Evolutionary conservation across 345 rosid genomes (phyloP).

Genomic region (Pistacia atlantica): DNA sequence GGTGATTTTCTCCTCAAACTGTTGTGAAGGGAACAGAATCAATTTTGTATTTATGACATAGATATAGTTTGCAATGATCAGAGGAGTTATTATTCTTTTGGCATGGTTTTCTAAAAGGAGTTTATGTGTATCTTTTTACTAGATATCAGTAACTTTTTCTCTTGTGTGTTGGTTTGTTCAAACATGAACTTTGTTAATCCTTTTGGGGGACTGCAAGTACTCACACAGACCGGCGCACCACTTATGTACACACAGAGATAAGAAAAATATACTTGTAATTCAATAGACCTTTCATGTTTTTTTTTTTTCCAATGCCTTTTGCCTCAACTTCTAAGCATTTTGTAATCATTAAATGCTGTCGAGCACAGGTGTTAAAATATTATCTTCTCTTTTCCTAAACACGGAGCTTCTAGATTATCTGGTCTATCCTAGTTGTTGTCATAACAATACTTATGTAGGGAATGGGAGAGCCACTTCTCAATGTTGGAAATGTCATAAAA

Average conservation of each 20-base stretch:
- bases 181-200: background rate
- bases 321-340: background rate
- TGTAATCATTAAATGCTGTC: too few species aligned
- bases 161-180: background rate
- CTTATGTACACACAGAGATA: background rate
- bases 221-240: too few species aligned
- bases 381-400: background rate
- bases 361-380: too few species aligned
- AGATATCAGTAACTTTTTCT: background rate
- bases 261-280: background rate
- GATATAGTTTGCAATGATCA: background rate
- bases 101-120: background rate
- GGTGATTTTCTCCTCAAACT: background rate
- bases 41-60: background rate
- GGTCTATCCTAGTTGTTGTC: background rate
- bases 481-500: constrained; percentile 74
- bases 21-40: background rate
- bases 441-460: constrained; percentile 55
- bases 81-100: background rate
- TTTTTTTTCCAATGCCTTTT: background rate
- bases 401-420: constrained; percentile 6
- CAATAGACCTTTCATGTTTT: background rate
- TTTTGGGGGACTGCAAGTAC: constrained; percentile 4
- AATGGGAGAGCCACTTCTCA: constrained; percentile 98
- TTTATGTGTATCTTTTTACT: background rate